Conservation (phyloP, 257 asterid genomes). For the Fraxinus pennsylvanica region DNA sequence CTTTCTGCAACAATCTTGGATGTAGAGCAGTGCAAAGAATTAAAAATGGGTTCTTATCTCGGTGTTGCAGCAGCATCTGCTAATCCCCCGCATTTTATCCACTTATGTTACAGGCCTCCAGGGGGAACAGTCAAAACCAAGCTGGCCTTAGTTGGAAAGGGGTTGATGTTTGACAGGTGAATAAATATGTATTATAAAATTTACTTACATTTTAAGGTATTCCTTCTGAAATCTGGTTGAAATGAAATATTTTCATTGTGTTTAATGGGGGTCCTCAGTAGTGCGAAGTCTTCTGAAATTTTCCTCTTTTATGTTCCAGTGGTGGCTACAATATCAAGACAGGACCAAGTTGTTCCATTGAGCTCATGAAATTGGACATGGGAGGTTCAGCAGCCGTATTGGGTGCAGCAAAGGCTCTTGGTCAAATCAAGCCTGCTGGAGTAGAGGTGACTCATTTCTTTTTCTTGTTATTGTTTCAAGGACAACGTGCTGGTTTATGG, state of each 20-base stretch:
- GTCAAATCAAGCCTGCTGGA: slow-evolving; percentile 88
- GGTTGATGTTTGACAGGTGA: slow-evolving; percentile 98
- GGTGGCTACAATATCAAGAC: slow-evolving; percentile 99
- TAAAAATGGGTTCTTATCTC: slow-evolving; percentile 97
- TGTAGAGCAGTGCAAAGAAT: slow-evolving; percentile 87
- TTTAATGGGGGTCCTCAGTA: slow-evolving; percentile 1
- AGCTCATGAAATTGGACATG: slow-evolving; percentile 96
- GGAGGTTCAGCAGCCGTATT: slow-evolving; percentile 97
- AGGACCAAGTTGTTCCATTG: slow-evolving; percentile 84
- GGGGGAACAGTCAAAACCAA: slow-evolving; percentile 75
- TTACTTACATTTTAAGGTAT: background rate
- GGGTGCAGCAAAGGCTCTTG: slow-evolving; percentile 98
- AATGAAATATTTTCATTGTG: background rate
- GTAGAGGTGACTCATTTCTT: slow-evolving; percentile 64
- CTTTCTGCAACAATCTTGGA: slow-evolving; percentile 83
- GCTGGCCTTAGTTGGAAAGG: slow-evolving; percentile 95
- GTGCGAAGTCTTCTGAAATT: slow-evolving; percentile 13
- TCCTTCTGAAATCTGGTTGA: background rate
- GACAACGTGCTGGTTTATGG: background rate
- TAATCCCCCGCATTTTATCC: slow-evolving; percentile 94
- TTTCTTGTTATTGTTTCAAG: slow-evolving; percentile 13
- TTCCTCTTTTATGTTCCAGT: slow-evolving; percentile 38
- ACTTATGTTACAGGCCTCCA: slow-evolving; percentile 81
- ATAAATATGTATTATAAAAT: background rate
- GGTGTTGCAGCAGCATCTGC: slow-evolving; percentile 95